Conservation (phyloP, 2,329 filamentous ascomycete species). For the Penicillium freii region DNA sequence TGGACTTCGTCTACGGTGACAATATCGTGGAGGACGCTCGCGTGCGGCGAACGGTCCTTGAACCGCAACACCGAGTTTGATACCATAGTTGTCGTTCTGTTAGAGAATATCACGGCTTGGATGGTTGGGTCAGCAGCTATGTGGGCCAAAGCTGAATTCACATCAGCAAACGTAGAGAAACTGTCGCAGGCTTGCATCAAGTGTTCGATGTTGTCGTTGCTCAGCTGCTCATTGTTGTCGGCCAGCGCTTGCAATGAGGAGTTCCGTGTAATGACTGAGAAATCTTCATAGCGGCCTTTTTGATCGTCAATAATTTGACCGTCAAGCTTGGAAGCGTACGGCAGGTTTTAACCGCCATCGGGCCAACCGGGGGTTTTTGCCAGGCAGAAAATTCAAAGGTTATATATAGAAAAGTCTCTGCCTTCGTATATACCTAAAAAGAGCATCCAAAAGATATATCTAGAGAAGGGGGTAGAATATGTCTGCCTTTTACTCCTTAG, state of each 20-base stretch:
- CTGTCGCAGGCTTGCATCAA: conserved; percentile 65
- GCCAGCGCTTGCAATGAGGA: conserved; percentile 63
- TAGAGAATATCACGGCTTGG: conserved; percentile 65
- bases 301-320: conserved; percentile 2
- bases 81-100: conserved; percentile 65
- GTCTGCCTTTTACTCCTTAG: no score
- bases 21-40: conserved; percentile 52
- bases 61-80: conserved; percentile 58
- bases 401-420: no score
- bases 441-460: no score
- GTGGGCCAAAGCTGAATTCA: conserved; percentile 52
- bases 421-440: no score
- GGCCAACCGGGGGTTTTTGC: no score
- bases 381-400: no score
- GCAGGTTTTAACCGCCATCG: no score
- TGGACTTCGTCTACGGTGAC: conserved; percentile 61
- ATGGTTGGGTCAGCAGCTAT: conserved; percentile 47
- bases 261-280: conserved; percentile 61
- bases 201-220: conserved; percentile 43
- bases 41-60: conserved; percentile 53
- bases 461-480: no score
- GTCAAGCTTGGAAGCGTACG: background rate
- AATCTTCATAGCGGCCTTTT: conserved; percentile 60
- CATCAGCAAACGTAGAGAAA: conserved; percentile 65
- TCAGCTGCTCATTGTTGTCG: conserved; percentile 54